Conservation (phyloP, 2,329 filamentous ascomycete genomes). For the Microcyclosporella mali region DNA sequence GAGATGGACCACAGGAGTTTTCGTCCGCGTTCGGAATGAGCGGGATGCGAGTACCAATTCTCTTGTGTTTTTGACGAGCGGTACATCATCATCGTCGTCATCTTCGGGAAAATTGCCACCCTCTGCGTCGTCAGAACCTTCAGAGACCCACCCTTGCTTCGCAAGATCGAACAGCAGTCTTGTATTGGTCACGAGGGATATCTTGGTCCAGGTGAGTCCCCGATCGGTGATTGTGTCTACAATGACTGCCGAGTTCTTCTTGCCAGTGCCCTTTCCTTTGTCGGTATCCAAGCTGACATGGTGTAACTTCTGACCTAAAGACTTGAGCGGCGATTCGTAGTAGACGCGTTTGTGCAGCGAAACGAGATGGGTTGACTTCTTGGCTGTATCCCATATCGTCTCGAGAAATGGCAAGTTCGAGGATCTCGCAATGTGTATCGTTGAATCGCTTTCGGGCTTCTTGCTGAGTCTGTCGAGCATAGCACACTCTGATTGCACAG, state of each 20-base stretch:
- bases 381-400: conserved; percentile 58
- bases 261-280: conserved; percentile 11
- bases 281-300: conserved; percentile 24
- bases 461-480: conserved; percentile 27
- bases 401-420: conserved; percentile 62
- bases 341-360: conserved; percentile 54
- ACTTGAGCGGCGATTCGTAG: conserved; percentile 28
- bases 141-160: conserved; percentile 58
- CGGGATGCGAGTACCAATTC: conserved; percentile 54
- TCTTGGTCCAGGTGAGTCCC: conserved; percentile 62
- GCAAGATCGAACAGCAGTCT: conserved; percentile 62
- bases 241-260: conserved; percentile 31
- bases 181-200: conserved; percentile 59
- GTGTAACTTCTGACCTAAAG: conserved; percentile 20
- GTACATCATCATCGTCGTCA: conserved; percentile 48
- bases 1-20: conserved; percentile 53
- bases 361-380: conserved; percentile 50
- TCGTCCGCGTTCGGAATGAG: conserved; percentile 53
- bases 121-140: conserved; percentile 42
- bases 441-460: conserved; percentile 21
- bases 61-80: conserved; percentile 55
- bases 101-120: conserved; percentile 30
- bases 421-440: conserved; percentile 53
- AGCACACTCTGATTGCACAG: conserved; percentile 30
- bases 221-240: conserved; percentile 61